Conservation (phyloP, 73 alveolate species). For the Diophrys appendiculata region DNA sequence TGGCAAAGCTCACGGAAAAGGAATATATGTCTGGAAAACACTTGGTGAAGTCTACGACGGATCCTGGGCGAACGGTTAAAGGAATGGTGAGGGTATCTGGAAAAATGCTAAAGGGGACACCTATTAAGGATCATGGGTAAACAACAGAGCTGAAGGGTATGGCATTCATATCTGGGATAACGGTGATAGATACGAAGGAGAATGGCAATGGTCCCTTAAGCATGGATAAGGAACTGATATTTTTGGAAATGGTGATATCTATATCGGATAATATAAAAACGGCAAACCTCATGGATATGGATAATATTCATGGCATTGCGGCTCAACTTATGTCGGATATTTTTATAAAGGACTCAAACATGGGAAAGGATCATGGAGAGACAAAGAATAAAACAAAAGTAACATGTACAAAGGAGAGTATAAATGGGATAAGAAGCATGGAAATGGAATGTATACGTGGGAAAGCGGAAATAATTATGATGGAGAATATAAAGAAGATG, state of each 20-base stretch:
- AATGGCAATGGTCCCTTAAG: conserved; percentile 17
- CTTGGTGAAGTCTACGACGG: conserved; percentile 58
- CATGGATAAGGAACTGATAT: conserved; percentile 21
- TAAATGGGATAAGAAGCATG: conserved; percentile 13
- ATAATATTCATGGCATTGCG: conserved; percentile 7
- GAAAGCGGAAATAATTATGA: conserved; percentile 18
- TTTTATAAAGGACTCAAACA: conserved; percentile 17
- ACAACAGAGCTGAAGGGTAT: conserved; percentile 33
- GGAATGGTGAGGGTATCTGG: conserved; percentile 47
- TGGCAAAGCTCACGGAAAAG: conserved; percentile 23
- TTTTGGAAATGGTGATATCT: conserved; percentile 14
- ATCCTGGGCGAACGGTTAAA: conserved; percentile 42
- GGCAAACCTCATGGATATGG: conserved; percentile 32
- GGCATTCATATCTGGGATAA: conserved; percentile 31
- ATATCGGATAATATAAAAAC: conserved; percentile 12
- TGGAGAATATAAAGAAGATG: conserved; percentile 20
- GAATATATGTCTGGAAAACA: conserved; percentile 13
- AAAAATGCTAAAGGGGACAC: conserved; percentile 38
- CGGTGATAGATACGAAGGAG: conserved; percentile 32
- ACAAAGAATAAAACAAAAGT: conserved; percentile 9
- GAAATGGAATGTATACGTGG: conserved; percentile 18
- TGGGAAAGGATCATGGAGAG: conserved; percentile 20
- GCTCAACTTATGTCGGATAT: conserved; percentile 10
- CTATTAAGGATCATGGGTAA: conserved; percentile 48
- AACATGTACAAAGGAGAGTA: conserved; percentile 15